Evolutionary conservation across 1,284 basidiomycete species (phyloP).

Genomic region (Grifola frondosa): DNA sequence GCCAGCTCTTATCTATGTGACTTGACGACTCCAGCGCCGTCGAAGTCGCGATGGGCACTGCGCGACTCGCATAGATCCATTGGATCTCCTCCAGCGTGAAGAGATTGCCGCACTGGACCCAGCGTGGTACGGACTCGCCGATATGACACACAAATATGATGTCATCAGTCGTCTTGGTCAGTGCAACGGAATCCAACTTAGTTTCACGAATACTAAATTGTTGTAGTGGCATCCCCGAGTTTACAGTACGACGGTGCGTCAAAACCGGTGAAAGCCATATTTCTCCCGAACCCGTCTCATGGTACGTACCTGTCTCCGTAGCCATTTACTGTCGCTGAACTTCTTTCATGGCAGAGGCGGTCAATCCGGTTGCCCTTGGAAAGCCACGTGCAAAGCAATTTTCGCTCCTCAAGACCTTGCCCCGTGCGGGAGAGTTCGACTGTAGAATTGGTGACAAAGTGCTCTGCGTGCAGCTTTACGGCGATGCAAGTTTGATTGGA

Average conservation of each 20-base stretch:
- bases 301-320: constrained; percentile 43
- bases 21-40: too few species aligned
- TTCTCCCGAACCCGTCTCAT: constrained; percentile 86
- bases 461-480: constrained; percentile 85
- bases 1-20: too few species aligned
- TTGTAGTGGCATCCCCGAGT: constrained; percentile 56
- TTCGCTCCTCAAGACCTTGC: constrained; percentile 61
- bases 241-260: constrained; percentile 51
- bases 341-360: constrained; percentile 56
- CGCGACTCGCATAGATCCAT: constrained; percentile 79
- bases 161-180: constrained; percentile 79
- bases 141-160: constrained; percentile 60
- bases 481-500: constrained; percentile 85
- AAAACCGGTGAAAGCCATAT: constrained; percentile 63
- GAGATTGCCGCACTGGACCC: constrained; percentile 81
- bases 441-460: constrained; percentile 82
- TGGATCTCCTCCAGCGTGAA: constrained; percentile 81
- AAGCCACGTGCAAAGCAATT: constrained; percentile 91
- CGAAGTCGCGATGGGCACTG: constrained; percentile 80
- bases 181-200: constrained; percentile 15
- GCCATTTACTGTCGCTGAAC: background rate
- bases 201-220: background rate
- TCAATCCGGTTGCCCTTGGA: constrained; percentile 81
- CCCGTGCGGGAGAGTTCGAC: constrained; percentile 37
- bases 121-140: constrained; percentile 67